Conservation (phyloP, 2,329 filamentous ascomycete genomes). For the Diaporthe citriasiana region DNA sequence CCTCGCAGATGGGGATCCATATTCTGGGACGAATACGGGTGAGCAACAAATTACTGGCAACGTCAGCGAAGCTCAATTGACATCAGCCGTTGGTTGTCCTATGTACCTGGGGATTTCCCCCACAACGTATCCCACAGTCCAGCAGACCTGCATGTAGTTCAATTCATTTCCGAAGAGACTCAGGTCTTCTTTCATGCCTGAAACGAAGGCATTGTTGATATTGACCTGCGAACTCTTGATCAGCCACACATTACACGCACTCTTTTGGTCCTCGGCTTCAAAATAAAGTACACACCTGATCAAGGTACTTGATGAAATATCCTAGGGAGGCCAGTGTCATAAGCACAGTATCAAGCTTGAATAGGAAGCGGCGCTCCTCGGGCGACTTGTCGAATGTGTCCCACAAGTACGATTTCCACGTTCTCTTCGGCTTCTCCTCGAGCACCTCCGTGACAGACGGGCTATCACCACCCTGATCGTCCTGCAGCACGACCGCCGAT, state of each 20-base stretch:
- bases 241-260: neutral
- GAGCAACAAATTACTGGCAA: conserved; percentile 52
- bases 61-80: neutral
- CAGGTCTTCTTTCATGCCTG: conserved; percentile 61
- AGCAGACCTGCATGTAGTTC: conserved; percentile 53
- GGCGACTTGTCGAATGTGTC: conserved; percentile 58
- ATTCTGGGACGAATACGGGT: conserved; percentile 59
- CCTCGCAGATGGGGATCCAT: conserved; percentile 58
- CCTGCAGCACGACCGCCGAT: conserved; percentile 13
- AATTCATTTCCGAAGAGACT: conserved; percentile 57
- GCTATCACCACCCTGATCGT: neutral
- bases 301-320: conserved; percentile 61
- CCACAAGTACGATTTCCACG: conserved; percentile 65
- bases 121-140: conserved; percentile 57
- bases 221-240: conserved; percentile 47
- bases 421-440: conserved; percentile 52
- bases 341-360: conserved; percentile 53
- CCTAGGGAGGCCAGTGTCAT: conserved; percentile 56
- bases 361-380: conserved; percentile 51
- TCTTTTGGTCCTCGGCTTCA: accelerated
- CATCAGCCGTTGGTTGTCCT: neutral
- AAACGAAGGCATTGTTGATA: conserved; percentile 60
- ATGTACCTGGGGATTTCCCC: conserved; percentile 55
- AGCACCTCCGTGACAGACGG: conserved; percentile 40
- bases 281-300: conserved; percentile 47